Evolutionary conservation across 768 basidiomycete genomes (phyloP).

Genomic region (Astraeus odoratus): DNA sequence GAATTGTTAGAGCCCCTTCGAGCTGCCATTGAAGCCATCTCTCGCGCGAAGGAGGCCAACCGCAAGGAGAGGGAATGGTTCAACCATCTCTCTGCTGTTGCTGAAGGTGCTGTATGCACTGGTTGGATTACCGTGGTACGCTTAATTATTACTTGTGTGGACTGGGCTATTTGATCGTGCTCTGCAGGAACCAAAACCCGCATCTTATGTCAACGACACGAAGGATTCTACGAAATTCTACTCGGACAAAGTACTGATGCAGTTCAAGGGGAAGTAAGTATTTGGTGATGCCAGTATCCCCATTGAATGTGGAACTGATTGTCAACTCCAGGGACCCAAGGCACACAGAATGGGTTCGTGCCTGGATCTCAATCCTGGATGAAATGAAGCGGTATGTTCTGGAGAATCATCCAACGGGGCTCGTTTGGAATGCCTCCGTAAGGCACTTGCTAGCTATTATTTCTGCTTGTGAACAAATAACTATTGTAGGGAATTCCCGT

Average conservation of each 20-base stretch:
- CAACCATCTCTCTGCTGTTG: constrained; percentile 72
- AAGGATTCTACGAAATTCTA: constrained; percentile 88
- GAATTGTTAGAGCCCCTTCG: constrained; percentile 62
- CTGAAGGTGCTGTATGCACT: constrained; percentile 72
- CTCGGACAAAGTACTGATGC: constrained; percentile 83
- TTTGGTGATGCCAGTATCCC: neutral
- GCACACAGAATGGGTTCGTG: constrained; percentile 84
- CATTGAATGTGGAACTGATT: constrained; percentile 5
- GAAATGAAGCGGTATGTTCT: constrained; percentile 76
- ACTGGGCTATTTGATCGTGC: neutral
- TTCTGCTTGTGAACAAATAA: neutral
- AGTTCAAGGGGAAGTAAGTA: constrained; percentile 85
- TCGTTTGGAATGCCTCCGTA: constrained; percentile 85
- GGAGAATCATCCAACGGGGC: constrained; percentile 79
- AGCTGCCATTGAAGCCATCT: constrained; percentile 64
- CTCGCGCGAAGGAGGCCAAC: constrained; percentile 76
- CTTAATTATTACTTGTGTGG: constrained; percentile 3
- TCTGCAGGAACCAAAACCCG: constrained; percentile 66
- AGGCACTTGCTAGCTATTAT: constrained; percentile 9
- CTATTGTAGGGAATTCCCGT: constrained; percentile 46
- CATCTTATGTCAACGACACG: constrained; percentile 68
- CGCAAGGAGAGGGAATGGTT: constrained; percentile 77
- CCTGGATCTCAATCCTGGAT: constrained; percentile 65
- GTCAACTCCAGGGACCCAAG: constrained; percentile 60
- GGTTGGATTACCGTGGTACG: constrained; percentile 87